Conservation (phyloP, 805 yeast species). For the Candida pini region DNA sequence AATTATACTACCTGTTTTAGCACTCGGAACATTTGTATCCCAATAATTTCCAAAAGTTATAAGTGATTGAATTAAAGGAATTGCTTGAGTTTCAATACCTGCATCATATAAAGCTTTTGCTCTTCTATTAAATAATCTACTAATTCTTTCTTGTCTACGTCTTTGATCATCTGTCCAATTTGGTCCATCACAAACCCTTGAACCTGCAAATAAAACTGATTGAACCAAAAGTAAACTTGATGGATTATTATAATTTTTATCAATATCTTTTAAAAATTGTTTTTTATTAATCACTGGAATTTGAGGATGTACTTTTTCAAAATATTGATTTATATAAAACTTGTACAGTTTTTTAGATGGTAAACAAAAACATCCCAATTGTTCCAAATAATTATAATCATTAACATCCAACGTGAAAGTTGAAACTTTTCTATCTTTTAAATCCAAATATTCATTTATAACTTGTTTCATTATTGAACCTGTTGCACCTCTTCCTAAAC, state of each 20-base stretch:
- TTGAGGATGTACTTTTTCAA: constrained; percentile 58
- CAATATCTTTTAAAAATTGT: constrained; percentile 47
- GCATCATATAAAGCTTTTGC: constrained; percentile 74
- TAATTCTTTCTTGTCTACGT: constrained; percentile 33
- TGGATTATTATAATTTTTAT: constrained; percentile 29
- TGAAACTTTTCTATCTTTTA: constrained; percentile 1
- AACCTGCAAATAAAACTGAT: constrained; percentile 63
- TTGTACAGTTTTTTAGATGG: constrained; percentile 57
- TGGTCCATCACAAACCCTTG: constrained; percentile 53
- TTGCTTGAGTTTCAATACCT: constrained; percentile 59
- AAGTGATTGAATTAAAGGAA: constrained; percentile 55
- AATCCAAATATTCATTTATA: constrained; percentile 19
- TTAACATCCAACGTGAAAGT: constrained; percentile 10
- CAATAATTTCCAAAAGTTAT: constrained; percentile 61
- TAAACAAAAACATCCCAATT: constrained; percentile 58
- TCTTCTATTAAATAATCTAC: constrained; percentile 56
- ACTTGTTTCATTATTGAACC: constrained; percentile 26
- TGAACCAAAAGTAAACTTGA: constrained; percentile 62
- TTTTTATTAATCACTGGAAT: constrained; percentile 64
- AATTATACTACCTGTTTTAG: constrained; percentile 66
- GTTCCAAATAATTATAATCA: constrained; percentile 17
- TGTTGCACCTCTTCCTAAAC: constrained; percentile 30
- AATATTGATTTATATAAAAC: constrained; percentile 57
- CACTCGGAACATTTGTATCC: constrained; percentile 68
- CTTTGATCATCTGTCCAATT: constrained; percentile 37